Conservation (phyloP, 345 rosid species). For the Brassica nigra region DNA sequence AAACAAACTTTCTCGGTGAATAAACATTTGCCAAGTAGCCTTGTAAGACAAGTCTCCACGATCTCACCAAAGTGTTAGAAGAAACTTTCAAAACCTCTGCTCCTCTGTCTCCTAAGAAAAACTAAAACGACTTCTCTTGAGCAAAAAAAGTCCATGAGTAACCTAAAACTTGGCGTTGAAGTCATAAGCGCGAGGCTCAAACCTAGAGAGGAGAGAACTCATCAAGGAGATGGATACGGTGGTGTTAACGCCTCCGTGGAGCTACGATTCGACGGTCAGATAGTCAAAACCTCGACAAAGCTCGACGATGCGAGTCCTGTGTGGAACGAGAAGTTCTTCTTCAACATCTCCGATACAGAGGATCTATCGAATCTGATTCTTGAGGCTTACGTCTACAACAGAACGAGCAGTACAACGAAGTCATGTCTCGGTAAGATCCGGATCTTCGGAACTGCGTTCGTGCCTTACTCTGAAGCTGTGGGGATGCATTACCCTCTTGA, state of each 20-base stretch:
- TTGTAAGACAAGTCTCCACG: slow-evolving; percentile 41
- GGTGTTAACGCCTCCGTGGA: slow-evolving; percentile 69
- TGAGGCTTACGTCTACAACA: slow-evolving; percentile 63
- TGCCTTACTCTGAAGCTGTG: slow-evolving; percentile 73
- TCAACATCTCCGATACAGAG: slow-evolving; percentile 75
- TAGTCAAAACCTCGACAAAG: slow-evolving; percentile 63
- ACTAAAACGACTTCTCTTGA: neutral
- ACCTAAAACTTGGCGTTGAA: slow-evolving; percentile 84
- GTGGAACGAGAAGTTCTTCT: slow-evolving; percentile 83
- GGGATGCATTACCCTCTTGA: slow-evolving; percentile 82
- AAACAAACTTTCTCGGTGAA: neutral
- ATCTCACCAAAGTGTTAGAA: slow-evolving; percentile 16
- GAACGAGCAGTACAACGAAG: slow-evolving; percentile 47
- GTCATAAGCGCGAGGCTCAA: slow-evolving; percentile 75
- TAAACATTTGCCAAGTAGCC: slow-evolving; percentile 24
- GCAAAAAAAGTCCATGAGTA: slow-evolving; percentile 47
- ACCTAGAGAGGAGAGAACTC: slow-evolving; percentile 54
- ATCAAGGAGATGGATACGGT: slow-evolving; percentile 40
- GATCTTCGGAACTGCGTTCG: slow-evolving; percentile 75
- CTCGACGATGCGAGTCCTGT: slow-evolving; percentile 70
- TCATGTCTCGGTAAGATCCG: slow-evolving; percentile 69
- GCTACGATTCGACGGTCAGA: slow-evolving; percentile 80
- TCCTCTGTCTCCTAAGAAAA: slow-evolving; percentile 11
- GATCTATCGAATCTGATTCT: slow-evolving; percentile 56
- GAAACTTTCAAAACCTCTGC: slow-evolving; percentile 34